A percentile compares a stretch with the other conserved stretches of the same genome.
These are phyloP conservation scores for Gracilaria domingensis DNA, from an alignment of 23 red algal species.

Conservation along the genomic window DNA sequence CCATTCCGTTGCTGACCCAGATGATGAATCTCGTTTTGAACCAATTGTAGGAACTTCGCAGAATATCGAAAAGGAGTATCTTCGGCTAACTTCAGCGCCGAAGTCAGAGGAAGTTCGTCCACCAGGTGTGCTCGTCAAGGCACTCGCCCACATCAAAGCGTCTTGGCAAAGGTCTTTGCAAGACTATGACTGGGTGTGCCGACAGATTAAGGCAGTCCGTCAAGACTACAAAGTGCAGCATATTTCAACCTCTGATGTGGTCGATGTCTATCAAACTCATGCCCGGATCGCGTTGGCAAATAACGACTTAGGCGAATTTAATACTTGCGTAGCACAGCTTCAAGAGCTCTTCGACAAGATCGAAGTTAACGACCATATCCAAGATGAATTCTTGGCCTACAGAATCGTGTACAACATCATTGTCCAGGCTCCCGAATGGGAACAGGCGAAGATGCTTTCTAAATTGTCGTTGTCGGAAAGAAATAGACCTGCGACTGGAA, in stretches of 20 bases:
- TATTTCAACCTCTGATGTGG: slow-evolving; percentile 64
- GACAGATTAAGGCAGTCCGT: slow-evolving; percentile 86
- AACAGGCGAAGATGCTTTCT: slow-evolving; percentile 51
- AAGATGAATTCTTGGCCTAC: slow-evolving; percentile 68
- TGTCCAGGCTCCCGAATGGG: slow-evolving; percentile 51
- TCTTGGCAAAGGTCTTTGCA: slow-evolving; percentile 35
- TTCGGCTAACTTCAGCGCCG: slow-evolving; percentile 77
- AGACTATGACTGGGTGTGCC: slow-evolving; percentile 84
- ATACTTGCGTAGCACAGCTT: slow-evolving; percentile 78
- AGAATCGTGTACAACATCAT: slow-evolving; percentile 68
- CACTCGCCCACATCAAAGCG: slow-evolving; percentile 64
- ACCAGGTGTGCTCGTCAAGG: slow-evolving; percentile 58
- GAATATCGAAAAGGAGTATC: slow-evolving; percentile 80
- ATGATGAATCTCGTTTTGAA: slow-evolving; percentile 60
- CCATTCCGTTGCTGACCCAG: slow-evolving; percentile 30
- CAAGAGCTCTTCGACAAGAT: slow-evolving; percentile 71
- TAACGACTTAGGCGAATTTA: slow-evolving; percentile 86
- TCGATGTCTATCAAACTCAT: slow-evolving; percentile 83
- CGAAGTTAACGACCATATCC: slow-evolving; percentile 6
- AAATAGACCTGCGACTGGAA: slow-evolving; percentile 37
- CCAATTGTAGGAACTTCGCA: slow-evolving; percentile 71
- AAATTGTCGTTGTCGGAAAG: slow-evolving; percentile 43
- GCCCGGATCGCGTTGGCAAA: slow-evolving; percentile 80
- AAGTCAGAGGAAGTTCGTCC: slow-evolving; percentile 72
- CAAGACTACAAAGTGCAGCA: slow-evolving; percentile 87